Evolutionary conservation across 192 early-diverging fungal genomes (phyloP), one percentile per base, ranked within the genome.

Genomic region (Umbelopsis ramanniana): DNA sequence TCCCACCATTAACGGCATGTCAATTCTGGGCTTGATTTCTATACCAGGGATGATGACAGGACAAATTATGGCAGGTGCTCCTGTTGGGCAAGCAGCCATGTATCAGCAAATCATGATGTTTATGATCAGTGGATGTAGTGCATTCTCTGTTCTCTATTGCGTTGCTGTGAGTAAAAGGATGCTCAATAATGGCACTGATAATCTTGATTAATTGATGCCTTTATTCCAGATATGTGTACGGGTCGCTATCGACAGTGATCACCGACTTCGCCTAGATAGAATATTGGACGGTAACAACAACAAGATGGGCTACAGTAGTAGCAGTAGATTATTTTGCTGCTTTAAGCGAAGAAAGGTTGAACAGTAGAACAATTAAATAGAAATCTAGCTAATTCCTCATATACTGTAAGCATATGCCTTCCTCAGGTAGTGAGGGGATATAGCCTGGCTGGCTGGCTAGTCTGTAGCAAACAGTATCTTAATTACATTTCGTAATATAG

Each of bases 31-130:
- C 10, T 77, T 96, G 60, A 92, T 96, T 37, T 93, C 93, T 15
- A 96, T 96, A 55, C 94, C 94, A 0, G 94, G 92, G 5, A 85
- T 93, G 82, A 94, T 96, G 95, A 93, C 90, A 0, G 95, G 95
- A 33, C 93, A 93, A 74, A 86, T 95, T 48, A 85, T 96, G 57
- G 92, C 91, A n/a, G 95, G 95, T 38, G 88, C 93, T 0, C 83
- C 89, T 9, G 89, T 94, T 33, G 84, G 88, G 70, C 86, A 93
- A 50, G 93, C 95, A 0, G 90, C 89, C n/a, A 82, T 88, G 55
- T 94, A 93, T 70, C 93, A 94, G 76, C 89, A 92, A 70, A 91
- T 94, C 55, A 91, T 96, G 54, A 88, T 93, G 85, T 95, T 94
- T 74, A 91, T 96, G 91, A 91, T 96, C 23, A 86, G 87, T 19